phyloP scores from a whole-genome alignment of 371 early-diverging fungal species.

The Mortierella sp. region DNA sequence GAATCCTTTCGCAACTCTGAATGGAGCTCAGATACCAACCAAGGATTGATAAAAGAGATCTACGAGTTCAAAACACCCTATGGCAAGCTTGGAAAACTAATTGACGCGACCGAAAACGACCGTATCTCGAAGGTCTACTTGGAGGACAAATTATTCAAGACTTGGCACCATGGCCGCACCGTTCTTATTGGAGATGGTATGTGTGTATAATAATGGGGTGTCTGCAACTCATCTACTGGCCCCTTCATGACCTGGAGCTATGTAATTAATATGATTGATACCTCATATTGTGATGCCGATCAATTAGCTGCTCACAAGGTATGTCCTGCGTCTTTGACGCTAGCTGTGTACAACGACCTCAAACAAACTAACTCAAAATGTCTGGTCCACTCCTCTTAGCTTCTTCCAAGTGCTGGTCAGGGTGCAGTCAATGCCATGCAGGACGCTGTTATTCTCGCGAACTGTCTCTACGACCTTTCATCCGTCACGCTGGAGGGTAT shows the following conservation, averaged over 20 bases:
- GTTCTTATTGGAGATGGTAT: slow-evolving; percentile 24
- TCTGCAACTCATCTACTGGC: background rate
- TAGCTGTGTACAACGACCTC: too few relatives aligned
- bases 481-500: background rate
- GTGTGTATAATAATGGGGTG: background rate
- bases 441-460: slow-evolving; percentile 19
- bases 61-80: background rate
- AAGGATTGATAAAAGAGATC: background rate
- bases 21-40: slow-evolving; percentile 12
- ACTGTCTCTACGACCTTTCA: slow-evolving; percentile 9
- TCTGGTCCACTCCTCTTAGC: background rate
- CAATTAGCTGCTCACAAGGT: slow-evolving; percentile 2
- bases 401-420: slow-evolving; percentile 24
- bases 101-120: background rate
- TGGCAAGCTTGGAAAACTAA: background rate
- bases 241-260: background rate
- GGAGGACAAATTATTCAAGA: slow-evolving; percentile 22
- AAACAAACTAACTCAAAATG: too few relatives aligned
- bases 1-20: background rate
- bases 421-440: slow-evolving; percentile 33
- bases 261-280: background rate
- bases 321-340: background rate
- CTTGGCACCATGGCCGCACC: slow-evolving; percentile 11
- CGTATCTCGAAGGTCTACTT: slow-evolving; percentile 9
- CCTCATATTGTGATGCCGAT: background rate